Evolutionary conservation across 768 basidiomycete species (phyloP), one percentile per base, ranked within the genome.

Genomic region (Rhodotorula graminis): DNA sequence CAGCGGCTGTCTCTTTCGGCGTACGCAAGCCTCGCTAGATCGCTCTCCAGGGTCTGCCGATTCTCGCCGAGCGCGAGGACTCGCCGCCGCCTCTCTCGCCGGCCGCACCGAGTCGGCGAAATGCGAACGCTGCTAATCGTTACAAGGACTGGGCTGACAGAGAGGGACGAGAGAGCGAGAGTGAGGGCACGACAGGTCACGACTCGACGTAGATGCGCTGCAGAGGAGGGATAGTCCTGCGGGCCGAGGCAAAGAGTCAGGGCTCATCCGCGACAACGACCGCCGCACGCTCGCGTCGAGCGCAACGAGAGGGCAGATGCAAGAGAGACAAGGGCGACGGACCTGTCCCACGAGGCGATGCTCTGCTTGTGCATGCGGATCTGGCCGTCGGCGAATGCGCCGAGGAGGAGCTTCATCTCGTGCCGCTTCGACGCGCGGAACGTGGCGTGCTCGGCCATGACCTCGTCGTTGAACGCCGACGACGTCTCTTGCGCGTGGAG

Each of bases 331-430:
- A 46, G 19, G 18, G 21, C 23, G 21, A 55, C 67, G 37, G 42
- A 72, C 71, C 69, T 64, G 44, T 74, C 69, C 73, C 73, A 74
- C 50, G 59, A 64, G 15, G 5, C 21, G 19, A 74, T 37, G 56
- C 65, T 66, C 46, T 65, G 69, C 62, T 75, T 64, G 80, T 96
- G 92, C 81, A 96, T 92, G 80, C 93, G 93, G 76, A 98, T 91
- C 81, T 99, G 90, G 18, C 93, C 94, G 76, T 96, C 91, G 37
- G 93, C 93, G 73, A 96, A 86, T 72, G 89, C 88, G 29, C 87
- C 87, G 19, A 99, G 80, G 86, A 97, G 88, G 79, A 93, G 92
- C 82, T 95, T 96, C 95, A 98, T 96, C 83, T 99, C 96, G 61
- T 88, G 86, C 78, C 92, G 89, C 81, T 98, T 98, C 21, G 89